Base-by-base conservation (phyloP, 2,329 filamentous ascomycete species). In the Huntiella savannae region DNA sequence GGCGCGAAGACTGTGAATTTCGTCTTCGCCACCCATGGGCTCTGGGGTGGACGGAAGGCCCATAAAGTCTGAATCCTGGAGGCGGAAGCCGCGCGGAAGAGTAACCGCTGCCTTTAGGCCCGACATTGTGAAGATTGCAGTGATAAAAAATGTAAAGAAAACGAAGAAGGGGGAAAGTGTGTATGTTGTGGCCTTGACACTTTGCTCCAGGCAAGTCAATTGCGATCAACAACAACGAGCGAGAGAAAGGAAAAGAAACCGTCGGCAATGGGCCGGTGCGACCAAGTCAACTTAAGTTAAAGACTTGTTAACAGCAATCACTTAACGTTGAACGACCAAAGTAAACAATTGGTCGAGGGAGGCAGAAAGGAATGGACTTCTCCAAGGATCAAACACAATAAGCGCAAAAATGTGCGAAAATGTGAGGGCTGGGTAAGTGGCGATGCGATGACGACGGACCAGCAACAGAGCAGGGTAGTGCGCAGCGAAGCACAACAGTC, bases 21-120 rank as follows among this genome's bases (percentile, higher is more conserved):
- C 5, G 22, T 57, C 54, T 19, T 41, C 34, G n/a, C 44, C 19
- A 35, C 59, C 52, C 46, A 57, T 57, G 46, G 71, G 71, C 54
- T 75, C 72, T 17, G 72, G 71, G 7, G 72, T 75, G 54, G 43
- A 46, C 17, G 47, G 47, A 19, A 46, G 13, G 66, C 10, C 59
- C 56, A 41, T 60, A 57, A 37, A 60, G 52, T 58, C 59, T 46
- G 56, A 37, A 22, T 55, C 55, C 46, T 54, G 52, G 52, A 55
- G 59, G 52, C 62, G 60, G 53, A 64, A 63, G 50, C 60, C 63
- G 55, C 61, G 63, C 52, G 69, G 59, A 52, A 67, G 60, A 53
- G 63, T 61, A 50, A 64, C 60, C 55, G 63, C 60, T 49, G 62
- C 59, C 52, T 67, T 63, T 47, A 66, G 62, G 55, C 63, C 59